Evolutionary conservation across 176 grass and related monocot species (phyloP).

Genomic region (Carex myosuroides): DNA sequence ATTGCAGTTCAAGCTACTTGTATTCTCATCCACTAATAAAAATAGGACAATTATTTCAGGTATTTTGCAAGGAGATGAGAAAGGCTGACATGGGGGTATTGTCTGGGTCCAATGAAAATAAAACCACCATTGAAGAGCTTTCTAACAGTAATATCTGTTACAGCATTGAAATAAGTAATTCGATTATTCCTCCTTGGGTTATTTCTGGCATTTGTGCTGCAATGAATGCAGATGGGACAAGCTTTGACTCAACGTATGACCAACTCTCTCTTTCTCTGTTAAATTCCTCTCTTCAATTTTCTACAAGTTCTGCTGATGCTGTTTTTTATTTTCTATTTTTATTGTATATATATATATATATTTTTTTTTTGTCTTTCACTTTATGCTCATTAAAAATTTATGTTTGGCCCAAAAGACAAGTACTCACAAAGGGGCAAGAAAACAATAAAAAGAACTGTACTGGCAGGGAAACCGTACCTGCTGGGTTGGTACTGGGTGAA

Average conservation of each 20-base stretch:
- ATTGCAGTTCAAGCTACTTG: not conserved
- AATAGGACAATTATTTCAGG: conserved; percentile 24
- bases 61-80: conserved; percentile 86
- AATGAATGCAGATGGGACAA: conserved; percentile 35
- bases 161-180: conserved; percentile 74
- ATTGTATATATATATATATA: not conserved
- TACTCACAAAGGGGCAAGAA: not conserved
- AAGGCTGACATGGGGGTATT: conserved; percentile 44
- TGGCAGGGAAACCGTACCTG: not conserved
- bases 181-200: conserved; percentile 59
- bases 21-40: not conserved
- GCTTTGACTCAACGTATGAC: conserved; percentile 52
- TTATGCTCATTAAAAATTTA: not conserved
- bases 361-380: not conserved
- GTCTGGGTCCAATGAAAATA: conserved; percentile 26
- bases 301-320: not conserved
- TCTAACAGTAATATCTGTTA: conserved; percentile 43
- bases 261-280: not conserved
- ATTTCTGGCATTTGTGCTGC: conserved; percentile 50
- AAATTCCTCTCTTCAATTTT: not conserved
- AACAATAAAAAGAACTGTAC: not conserved
- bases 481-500: not conserved
- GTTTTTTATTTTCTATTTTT: not conserved
- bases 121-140: conserved; percentile 8
- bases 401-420: not conserved